These are phyloP conservation scores for Leccinum subfulvum DNA, from an alignment of 1,284 basidiomycete genomes.

Conservation along the genomic window DNA sequence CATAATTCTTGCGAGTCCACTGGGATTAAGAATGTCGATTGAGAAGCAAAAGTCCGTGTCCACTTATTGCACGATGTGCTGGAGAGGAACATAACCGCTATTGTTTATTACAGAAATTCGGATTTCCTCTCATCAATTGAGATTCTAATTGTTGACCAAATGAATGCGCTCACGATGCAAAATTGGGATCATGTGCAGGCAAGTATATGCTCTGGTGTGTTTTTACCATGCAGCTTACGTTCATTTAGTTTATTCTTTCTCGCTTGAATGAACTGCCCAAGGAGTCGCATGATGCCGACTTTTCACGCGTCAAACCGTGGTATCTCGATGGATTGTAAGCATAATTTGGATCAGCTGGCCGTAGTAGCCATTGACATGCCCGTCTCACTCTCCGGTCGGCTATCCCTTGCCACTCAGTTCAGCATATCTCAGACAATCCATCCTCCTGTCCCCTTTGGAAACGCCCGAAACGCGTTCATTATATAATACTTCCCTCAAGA, in stretches of 20 bases:
- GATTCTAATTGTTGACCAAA: constrained; percentile 88
- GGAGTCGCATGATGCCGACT: constrained; percentile 91
- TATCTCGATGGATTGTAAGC: constrained; percentile 90
- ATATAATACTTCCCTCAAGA: constrained; percentile 73
- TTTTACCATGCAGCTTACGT: constrained; percentile 1
- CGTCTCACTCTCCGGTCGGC: not conserved
- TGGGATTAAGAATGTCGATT: constrained; percentile 88
- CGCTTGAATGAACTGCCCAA: constrained; percentile 88
- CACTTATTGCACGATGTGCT: not conserved
- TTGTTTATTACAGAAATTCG: constrained; percentile 53
- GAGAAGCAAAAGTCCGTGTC: constrained; percentile 85
- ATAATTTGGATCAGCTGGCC: not conserved
- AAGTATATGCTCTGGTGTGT: not conserved
- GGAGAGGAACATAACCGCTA: not conserved
- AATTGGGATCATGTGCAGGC: constrained; percentile 99
- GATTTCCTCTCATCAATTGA: constrained; percentile 96
- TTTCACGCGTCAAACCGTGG: constrained; percentile 96
- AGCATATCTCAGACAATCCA: constrained; percentile 82
- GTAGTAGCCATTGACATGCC: not conserved
- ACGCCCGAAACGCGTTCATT: constrained; percentile 84
- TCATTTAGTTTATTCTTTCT: constrained; percentile 75
- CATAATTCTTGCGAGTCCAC: constrained; percentile 88
- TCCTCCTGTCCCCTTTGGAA: constrained; percentile 87
- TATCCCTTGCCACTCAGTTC: constrained; percentile 47
- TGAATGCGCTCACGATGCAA: constrained; percentile 95